Evolutionary conservation across 148 eudicot genomes (phyloP).

Genomic region (Suaeda aralocaspica): DNA sequence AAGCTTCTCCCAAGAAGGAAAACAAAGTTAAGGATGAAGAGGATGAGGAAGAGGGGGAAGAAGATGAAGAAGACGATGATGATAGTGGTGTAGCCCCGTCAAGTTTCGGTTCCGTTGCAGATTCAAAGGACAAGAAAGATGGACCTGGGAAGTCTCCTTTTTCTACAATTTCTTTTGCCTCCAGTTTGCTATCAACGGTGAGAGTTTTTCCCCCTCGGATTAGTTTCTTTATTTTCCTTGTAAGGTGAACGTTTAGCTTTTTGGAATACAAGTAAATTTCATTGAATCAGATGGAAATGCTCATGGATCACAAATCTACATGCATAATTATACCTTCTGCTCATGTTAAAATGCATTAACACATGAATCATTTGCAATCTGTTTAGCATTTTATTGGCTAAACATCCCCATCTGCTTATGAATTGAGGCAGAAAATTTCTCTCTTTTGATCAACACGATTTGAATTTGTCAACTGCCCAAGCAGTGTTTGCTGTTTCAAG

Average conservation of each 20-base stretch:
- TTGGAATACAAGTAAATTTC: too few relatives aligned
- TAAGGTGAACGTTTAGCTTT: background rate
- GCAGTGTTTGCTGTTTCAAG: background rate
- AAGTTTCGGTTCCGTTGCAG: constrained; percentile 71
- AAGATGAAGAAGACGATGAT: constrained; percentile 28
- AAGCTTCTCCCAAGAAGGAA: constrained; percentile 29
- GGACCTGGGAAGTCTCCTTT: constrained; percentile 58
- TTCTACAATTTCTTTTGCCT: constrained; percentile 59
- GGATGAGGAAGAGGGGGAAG: constrained; percentile 52
- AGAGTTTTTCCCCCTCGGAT: constrained; percentile 20
- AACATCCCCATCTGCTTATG: background rate
- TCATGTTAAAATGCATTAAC: background rate
- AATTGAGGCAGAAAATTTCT: background rate
- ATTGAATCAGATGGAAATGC: background rate
- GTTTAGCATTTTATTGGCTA: background rate
- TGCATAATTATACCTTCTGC: too few relatives aligned
- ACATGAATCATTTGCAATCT: background rate
- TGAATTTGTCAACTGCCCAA: background rate
- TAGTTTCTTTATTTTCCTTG: background rate
- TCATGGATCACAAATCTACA: too few relatives aligned
- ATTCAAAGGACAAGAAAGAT: constrained; percentile 37
- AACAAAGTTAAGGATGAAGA: constrained; percentile 42
- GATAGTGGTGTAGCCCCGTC: constrained; percentile 53
- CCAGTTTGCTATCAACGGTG: constrained; percentile 51
- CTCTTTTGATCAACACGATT: background rate